Percentiles rank a stretch among this genome's conserved stretches.
Conservation (phyloP, 1,139 yeast genomes). For the Magnusiomyces suaveolens region DNA sequence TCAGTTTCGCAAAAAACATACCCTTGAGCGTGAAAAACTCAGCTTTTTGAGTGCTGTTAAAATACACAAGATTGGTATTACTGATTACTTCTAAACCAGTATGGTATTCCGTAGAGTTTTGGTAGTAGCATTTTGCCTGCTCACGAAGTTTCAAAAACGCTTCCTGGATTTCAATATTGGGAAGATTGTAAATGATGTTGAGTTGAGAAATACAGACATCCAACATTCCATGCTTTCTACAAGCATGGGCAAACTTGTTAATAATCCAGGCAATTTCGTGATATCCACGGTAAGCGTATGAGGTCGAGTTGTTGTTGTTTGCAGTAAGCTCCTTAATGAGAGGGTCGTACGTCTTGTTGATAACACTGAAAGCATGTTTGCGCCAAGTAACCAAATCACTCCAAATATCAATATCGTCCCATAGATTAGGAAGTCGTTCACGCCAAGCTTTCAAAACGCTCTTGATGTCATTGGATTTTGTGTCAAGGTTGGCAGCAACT, state of each 20-base stretch:
- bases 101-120: conserved; percentile 73
- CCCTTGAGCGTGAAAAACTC: conserved; percentile 96
- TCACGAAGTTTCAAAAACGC: conserved; percentile 92
- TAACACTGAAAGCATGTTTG: conserved; percentile 96
- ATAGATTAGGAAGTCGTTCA: conserved; percentile 85
- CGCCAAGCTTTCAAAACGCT: conserved; percentile 96
- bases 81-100: conserved; percentile 96
- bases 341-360: conserved; percentile 89
- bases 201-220: conserved; percentile 91
- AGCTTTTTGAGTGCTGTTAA: conserved; percentile 95
- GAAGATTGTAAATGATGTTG: conserved; percentile 87
- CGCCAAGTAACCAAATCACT: conserved; percentile 97
- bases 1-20: conserved; percentile 87
- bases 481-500: conserved; percentile 83
- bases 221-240: conserved; percentile 92
- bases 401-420: conserved; percentile 98
- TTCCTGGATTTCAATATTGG: conserved; percentile 96
- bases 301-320: conserved; percentile 55
- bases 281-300: conserved; percentile 93
- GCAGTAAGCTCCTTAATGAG: conserved; percentile 77
- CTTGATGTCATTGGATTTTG: conserved; percentile 86
- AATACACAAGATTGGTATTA: conserved; percentile 89
- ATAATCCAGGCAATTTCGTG: conserved; percentile 99
- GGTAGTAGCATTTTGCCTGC: conserved; percentile 96
- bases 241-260: conserved; percentile 96